Conservation (phyloP, 371 early-diverging fungal genomes). For the Mortierella sp. region DNA sequence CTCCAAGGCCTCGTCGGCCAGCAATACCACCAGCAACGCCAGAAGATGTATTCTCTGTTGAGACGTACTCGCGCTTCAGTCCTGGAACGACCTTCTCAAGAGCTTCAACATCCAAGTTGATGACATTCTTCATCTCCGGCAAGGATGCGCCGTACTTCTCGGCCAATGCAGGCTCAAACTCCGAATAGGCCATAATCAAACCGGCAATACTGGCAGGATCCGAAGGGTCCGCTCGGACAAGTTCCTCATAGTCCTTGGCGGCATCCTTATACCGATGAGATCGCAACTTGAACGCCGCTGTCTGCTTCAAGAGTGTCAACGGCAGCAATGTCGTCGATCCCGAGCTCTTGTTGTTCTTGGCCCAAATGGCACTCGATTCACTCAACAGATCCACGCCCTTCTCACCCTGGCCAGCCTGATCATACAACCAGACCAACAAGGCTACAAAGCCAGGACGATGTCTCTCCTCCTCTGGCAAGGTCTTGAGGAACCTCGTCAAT, state of each 20-base stretch:
- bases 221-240: conserved; percentile 75
- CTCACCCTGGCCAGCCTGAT: conserved; percentile 70
- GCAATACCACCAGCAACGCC: conserved; percentile 6
- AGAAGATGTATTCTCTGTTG: conserved; percentile 54
- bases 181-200: conserved; percentile 74
- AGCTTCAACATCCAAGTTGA: conserved; percentile 62
- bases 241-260: conserved; percentile 73
- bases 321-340: conserved; percentile 32
- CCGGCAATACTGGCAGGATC: conserved; percentile 77
- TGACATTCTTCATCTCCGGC: conserved; percentile 58
- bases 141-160: conserved; percentile 74
- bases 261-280: conserved; percentile 71
- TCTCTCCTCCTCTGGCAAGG: conserved; percentile 45
- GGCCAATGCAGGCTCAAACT: conserved; percentile 73
- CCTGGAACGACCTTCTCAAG: conserved; percentile 72
- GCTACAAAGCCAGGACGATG: conserved; percentile 77
- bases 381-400: conserved; percentile 69
- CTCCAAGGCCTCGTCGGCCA: conserved; percentile 4
- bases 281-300: conserved; percentile 77
- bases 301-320: conserved; percentile 69
- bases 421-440: conserved; percentile 77
- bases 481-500: conserved; percentile 59
- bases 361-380: conserved; percentile 69
- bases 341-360: conserved; percentile 21
- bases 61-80: conserved; percentile 69